Base-by-base conservation (phyloP, 2,329 filamentous ascomycete species). In the Colletotrichum caudatum region DNA sequence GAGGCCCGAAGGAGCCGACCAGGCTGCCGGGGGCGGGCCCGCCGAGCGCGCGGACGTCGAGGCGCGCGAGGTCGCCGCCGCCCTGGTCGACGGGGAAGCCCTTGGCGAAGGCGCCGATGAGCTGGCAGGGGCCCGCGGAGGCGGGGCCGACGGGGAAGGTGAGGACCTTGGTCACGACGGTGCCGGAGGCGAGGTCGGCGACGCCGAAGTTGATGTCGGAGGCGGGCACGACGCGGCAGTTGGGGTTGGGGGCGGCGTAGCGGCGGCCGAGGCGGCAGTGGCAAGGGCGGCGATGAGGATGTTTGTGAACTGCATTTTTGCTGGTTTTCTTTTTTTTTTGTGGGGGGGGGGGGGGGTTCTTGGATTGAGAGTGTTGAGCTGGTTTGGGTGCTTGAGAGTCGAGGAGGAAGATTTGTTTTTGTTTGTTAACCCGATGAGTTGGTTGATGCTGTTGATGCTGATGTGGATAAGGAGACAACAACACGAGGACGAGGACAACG, bases 221-320 rank as follows among this genome's bases (percentile, higher is more conserved):
- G 46, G 69, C 58, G 23, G 64, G 51, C 53, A 71, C 39, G 69
- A 61, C 37, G 35, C 46, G 51, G 65, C 65, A 71, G 12, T 26
- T n/a, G n/a, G 57, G 44, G 26, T 44, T 46, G n/a, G 37, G 16
- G 46, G 41, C 26, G 56, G 64, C 50, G 33, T 39, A 44, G 64
- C 64, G 68, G 33, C 59, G 37, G 33, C 51, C 18, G 65, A 69
- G 37, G 69, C 58, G 23, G 53, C 20, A 3, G 51, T 26, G 59
- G 59, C 54, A 23, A 69, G 65, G 46, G 59, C 65, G 59, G 65
- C 18, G 48, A 64, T n/a, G 59, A 71, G 23, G 39, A 71, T 59
- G 54, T 44, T 60, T 35, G 59, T 69, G 65, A 71, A 5, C 53
- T 71, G 69, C 69, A 71, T 71, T 59, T n/a, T 56, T 69, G 29